Evolutionary conservation across 2,329 filamentous ascomycete genomes (phyloP).

Genomic region (Corynespora cassiicola): DNA sequence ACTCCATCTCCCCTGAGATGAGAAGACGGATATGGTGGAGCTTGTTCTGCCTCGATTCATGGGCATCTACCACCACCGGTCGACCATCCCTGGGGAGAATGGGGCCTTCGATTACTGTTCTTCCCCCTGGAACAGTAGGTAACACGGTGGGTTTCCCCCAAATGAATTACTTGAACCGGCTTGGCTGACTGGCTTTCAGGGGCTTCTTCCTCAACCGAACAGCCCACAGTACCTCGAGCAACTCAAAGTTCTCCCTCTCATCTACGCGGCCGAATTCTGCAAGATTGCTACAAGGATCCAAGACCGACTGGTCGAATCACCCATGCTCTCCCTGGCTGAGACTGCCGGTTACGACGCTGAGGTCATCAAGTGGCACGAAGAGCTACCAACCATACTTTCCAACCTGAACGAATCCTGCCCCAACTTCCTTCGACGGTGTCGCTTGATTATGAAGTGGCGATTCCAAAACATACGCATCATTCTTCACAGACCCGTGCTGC

Average conservation of each 20-base stretch:
- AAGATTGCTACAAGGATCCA: slow-evolving; percentile 80
- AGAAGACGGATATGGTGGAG: slow-evolving; percentile 54
- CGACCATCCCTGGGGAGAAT: slow-evolving; percentile 49
- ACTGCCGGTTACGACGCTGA: slow-evolving; percentile 71
- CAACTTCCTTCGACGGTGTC: slow-evolving; percentile 72
- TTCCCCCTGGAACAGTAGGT: slow-evolving; percentile 41
- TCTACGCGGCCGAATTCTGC: slow-evolving; percentile 81
- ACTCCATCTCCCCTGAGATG: slow-evolving; percentile 46
- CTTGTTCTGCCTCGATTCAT: slow-evolving; percentile 52
- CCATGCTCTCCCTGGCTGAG: slow-evolving; percentile 71
- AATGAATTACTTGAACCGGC: background rate
- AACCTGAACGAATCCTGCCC: slow-evolving; percentile 66
- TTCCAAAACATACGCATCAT: slow-evolving; percentile 81
- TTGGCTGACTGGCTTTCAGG: slow-evolving; percentile 4
- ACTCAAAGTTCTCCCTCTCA: slow-evolving; percentile 71
- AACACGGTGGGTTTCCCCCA: slow-evolving; percentile 31
- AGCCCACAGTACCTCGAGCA: slow-evolving; percentile 56
- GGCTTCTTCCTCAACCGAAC: slow-evolving; percentile 34
- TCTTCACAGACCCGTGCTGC: slow-evolving; percentile 74
- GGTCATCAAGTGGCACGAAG: slow-evolving; percentile 75
- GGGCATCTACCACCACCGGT: slow-evolving; percentile 52
- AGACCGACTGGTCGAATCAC: slow-evolving; percentile 73
- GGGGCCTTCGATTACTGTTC: slow-evolving; percentile 47
- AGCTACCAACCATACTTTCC: slow-evolving; percentile 62
- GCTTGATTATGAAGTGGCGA: slow-evolving; percentile 81